phyloP scores from a whole-genome alignment of 169 alveolate genomes.

The Plasmodium blacklocki region DNA sequence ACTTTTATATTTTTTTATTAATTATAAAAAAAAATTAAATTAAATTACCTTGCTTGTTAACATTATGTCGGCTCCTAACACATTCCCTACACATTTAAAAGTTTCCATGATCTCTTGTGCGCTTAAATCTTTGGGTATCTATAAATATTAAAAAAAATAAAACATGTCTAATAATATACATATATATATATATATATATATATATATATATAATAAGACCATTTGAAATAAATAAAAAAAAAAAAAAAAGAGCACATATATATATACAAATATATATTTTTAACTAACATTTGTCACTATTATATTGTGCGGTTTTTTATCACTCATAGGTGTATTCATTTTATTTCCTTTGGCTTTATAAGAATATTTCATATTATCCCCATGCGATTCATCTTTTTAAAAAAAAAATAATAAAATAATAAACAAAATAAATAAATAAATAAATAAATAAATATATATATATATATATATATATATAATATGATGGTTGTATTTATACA shows the following conservation, averaged over 20 bases:
- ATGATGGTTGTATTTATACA: too few relatives aligned
- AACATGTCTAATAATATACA: not conserved
- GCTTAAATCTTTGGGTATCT: constrained; percentile 62
- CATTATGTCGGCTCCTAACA: constrained; percentile 68
- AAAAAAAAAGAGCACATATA: not conserved
- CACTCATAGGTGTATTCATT: constrained; percentile 25
- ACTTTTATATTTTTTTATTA: not conserved
- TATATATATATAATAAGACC: not conserved
- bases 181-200: constrained; percentile 6
- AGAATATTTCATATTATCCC: constrained; percentile 30
- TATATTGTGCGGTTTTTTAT: constrained; percentile 56
- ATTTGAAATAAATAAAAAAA: not conserved
- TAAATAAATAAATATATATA: not conserved
- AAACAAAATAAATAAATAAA: not conserved
- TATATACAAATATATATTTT: not conserved
- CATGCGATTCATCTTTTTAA: constrained; percentile 26
- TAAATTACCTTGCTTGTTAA: constrained; percentile 60
- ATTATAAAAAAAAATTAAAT: not conserved
- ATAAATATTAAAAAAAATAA: not conserved
- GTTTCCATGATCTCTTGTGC: constrained; percentile 61
- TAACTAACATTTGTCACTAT: constrained; percentile 63
- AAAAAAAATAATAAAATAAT: not conserved
- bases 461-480: not conserved
- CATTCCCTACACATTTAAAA: constrained; percentile 55
- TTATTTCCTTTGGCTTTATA: constrained; percentile 36